These are phyloP conservation scores for Venturia pyrina DNA, from an alignment of 2,329 filamentous ascomycete genomes.

Conservation along the genomic window DNA sequence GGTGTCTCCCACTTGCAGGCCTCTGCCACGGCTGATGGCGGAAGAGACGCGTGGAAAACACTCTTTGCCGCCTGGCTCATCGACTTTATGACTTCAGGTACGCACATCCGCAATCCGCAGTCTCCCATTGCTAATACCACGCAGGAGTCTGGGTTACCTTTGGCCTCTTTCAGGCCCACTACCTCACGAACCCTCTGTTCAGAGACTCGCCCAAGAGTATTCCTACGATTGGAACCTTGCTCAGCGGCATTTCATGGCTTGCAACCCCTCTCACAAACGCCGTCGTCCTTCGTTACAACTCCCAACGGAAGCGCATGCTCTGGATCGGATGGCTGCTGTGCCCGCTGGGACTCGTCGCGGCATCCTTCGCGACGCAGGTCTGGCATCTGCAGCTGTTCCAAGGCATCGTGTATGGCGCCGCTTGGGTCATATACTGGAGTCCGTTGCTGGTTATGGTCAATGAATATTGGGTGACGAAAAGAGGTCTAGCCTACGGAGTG, in stretches of 20 bases:
- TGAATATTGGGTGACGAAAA: constrained; percentile 29
- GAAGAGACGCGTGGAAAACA: not conserved
- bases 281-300: not conserved
- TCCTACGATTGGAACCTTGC: not conserved
- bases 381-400: constrained; percentile 29
- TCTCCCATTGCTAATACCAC: not conserved
- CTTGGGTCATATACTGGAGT: constrained; percentile 29
- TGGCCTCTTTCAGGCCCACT: not conserved
- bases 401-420: constrained; percentile 30
- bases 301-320: constrained; percentile 4
- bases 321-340: constrained; percentile 8
- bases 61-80: not conserved
- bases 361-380: constrained; percentile 26
- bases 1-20: not conserved
- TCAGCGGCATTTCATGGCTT: constrained; percentile 9
- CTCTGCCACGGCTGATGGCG: not conserved
- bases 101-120: not conserved
- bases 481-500: constrained; percentile 31
- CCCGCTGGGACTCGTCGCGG: constrained; percentile 22
- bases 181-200: not conserved
- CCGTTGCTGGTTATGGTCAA: constrained; percentile 31
- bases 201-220: not conserved
- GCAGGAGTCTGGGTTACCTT: not conserved
- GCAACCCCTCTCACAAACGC: constrained; percentile 1
- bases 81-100: not conserved